phyloP scores from a whole-genome alignment of 2,329 filamentous ascomycete species.

The Didymella sp. region DNA sequence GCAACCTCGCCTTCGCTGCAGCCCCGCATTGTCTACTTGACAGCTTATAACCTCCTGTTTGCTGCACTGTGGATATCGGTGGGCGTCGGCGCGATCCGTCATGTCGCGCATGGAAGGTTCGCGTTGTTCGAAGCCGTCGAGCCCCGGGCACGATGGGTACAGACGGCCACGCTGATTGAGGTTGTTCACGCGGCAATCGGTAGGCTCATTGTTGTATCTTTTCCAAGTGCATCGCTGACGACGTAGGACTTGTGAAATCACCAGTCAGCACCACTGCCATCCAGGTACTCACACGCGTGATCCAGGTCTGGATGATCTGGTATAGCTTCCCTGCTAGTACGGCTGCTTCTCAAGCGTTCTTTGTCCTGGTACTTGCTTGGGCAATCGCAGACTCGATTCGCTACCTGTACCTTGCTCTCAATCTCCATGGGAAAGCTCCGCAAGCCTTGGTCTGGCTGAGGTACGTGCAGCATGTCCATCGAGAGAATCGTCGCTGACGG shows the following conservation, averaged over 20 bases:
- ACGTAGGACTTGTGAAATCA: slow-evolving; percentile 31
- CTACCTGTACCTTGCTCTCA: slow-evolving; percentile 31
- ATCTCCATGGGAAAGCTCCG: slow-evolving; percentile 30
- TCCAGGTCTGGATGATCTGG: slow-evolving; percentile 42
- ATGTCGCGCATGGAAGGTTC: neutral
- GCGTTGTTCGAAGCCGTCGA: slow-evolving; percentile 26
- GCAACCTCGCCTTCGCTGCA: neutral
- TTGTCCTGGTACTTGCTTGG: slow-evolving; percentile 32
- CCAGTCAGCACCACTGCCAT: slow-evolving; percentile 33
- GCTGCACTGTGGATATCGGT: slow-evolving; percentile 28
- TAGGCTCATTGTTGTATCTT: neutral
- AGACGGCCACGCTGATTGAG: slow-evolving; percentile 33
- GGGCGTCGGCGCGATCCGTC: slow-evolving; percentile 11
- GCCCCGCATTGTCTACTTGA: slow-evolving; percentile 28
- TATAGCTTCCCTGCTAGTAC: slow-evolving; percentile 29
- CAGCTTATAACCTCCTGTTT: slow-evolving; percentile 32
- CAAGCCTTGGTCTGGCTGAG: slow-evolving; percentile 27
- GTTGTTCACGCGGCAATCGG: slow-evolving; percentile 30
- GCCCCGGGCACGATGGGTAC: slow-evolving; percentile 26
- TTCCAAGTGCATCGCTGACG: neutral
- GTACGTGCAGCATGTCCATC: slow-evolving; percentile 9
- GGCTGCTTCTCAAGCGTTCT: slow-evolving; percentile 27
- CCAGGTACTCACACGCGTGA: slow-evolving; percentile 35
- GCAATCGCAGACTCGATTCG: slow-evolving; percentile 30
- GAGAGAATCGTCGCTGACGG: neutral